phyloP scores from a whole-genome alignment of 352 stramenopile species.

The Pythium sukuiense region DNA sequence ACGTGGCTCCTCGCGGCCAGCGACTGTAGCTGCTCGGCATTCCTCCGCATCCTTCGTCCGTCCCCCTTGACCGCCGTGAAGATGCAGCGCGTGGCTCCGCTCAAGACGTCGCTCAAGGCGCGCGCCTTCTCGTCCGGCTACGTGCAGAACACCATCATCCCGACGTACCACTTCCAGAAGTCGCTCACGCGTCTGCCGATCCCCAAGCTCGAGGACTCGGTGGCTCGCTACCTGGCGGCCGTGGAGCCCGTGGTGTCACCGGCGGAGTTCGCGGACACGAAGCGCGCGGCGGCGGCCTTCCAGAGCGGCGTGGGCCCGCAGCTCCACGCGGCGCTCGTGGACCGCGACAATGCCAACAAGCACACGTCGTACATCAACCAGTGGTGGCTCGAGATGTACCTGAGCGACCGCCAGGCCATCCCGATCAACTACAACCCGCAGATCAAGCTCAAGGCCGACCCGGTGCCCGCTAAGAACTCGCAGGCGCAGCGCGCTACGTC shows the following conservation, averaged over 20 bases:
- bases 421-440: conserved; percentile 92
- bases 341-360: conserved; percentile 71
- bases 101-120: conserved; percentile 21
- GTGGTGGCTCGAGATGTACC: conserved; percentile 93
- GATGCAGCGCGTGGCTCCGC: conserved; percentile 33
- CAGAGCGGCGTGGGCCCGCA: conserved; percentile 49
- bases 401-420: conserved; percentile 82
- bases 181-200: conserved; percentile 84
- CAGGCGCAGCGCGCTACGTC: conserved; percentile 82
- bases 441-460: conserved; percentile 87
- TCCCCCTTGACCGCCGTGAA: background rate
- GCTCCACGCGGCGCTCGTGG: conserved; percentile 76
- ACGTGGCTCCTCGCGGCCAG: conserved; percentile 27
- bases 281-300: conserved; percentile 62
- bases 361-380: conserved; percentile 93
- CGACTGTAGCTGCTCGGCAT: background rate
- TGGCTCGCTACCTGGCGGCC: conserved; percentile 72
- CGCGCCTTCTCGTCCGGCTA: conserved; percentile 43
- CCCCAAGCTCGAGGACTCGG: conserved; percentile 83
- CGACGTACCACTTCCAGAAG: conserved; percentile 88
- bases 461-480: conserved; percentile 78
- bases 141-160: conserved; percentile 86
- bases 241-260: conserved; percentile 73
- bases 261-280: conserved; percentile 54
- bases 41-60: background rate